Base-by-base conservation (phyloP, 2,329 filamentous ascomycete genomes). In the Colletotrichum chrysophilum region DNA sequence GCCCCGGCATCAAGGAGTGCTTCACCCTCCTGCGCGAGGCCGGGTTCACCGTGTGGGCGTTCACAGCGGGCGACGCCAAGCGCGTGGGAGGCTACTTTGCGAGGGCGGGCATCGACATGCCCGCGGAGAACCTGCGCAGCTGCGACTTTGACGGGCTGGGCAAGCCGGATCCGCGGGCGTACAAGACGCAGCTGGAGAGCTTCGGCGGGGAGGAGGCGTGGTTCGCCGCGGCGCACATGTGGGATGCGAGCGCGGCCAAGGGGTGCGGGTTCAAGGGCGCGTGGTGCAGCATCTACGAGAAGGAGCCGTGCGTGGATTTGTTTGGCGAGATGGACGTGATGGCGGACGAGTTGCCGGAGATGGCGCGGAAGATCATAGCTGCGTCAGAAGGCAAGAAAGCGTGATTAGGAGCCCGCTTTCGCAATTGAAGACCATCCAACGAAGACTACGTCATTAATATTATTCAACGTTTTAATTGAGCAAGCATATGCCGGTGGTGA, bases 221-320 rank as follows among this genome's bases (percentile, higher is more conserved):
- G 89, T 91, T 91, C 79, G 90, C 89, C 1, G 90, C 90, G 2
- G 90, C 89, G 26, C 90, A 92, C 81, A 88, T 89, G 85, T 92
- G 90, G 90, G 90, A 92, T 83, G 89, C 90, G 2, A 85, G 86
- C 21, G 88, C 89, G 5, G 90, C 90, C 10, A 85, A 84, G 64
- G 85, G 83, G 71, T 85, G 85, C n/a, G 89, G 89, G 77, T 87
- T 91, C 79, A 87, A 85, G 68, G 88, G 88, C 9, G 89, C 90
- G 0, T 92, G 90, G 80, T 89, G 88, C 77, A 85, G 87, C 3
- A 83, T 89, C 1, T 88, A 86, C 77, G 90, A 92, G 79, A 86
- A 87, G 71, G 89, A 91, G 78, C 81, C 85, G 7, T 87, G 87
- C 66, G 79, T 81, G 8, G 87, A 89, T 66, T 80, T 92, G 0